phyloP scores from a whole-genome alignment of 108 stramenopile genomes.

The Skeletonema potamos region DNA sequence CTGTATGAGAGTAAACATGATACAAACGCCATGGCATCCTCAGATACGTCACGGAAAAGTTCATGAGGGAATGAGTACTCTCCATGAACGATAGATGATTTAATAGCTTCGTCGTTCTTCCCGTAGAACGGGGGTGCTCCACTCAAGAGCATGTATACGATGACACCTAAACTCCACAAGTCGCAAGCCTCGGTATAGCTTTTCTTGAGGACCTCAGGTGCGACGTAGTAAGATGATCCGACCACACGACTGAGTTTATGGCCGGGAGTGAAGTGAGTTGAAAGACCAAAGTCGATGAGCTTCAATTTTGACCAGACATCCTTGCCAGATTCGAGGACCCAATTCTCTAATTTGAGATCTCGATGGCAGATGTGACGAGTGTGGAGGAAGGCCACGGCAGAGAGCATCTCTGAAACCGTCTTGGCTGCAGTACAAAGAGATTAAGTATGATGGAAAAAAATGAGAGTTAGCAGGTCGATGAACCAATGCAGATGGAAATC shows the following conservation, averaged over 20 bases:
- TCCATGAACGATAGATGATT: constrained; percentile 88
- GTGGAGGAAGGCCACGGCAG: constrained; percentile 68
- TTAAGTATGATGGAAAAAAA: background rate
- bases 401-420: constrained; percentile 82
- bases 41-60: constrained; percentile 87
- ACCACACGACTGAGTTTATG: constrained; percentile 87
- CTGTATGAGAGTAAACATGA: constrained; percentile 83
- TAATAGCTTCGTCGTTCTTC: constrained; percentile 90
- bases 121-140: constrained; percentile 95
- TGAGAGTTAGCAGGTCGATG: background rate
- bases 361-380: constrained; percentile 55
- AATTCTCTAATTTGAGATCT: constrained; percentile 70
- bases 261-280: constrained; percentile 84
- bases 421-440: constrained; percentile 51
- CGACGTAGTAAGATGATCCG: constrained; percentile 95
- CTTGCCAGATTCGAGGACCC: constrained; percentile 6
- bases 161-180: constrained; percentile 93
- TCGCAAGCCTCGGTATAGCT: constrained; percentile 96
- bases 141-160: constrained; percentile 90
- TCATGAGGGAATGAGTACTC: constrained; percentile 90
- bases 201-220: constrained; percentile 97
- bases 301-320: constrained; percentile 32
- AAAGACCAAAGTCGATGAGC: constrained; percentile 69
- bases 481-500: background rate
- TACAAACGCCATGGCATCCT: constrained; percentile 92